Evolutionary conservation across 495 filamentous ascomycete species (phyloP), one percentile per base, ranked within the genome.

Genomic region (Cenococcum geophilum): DNA sequence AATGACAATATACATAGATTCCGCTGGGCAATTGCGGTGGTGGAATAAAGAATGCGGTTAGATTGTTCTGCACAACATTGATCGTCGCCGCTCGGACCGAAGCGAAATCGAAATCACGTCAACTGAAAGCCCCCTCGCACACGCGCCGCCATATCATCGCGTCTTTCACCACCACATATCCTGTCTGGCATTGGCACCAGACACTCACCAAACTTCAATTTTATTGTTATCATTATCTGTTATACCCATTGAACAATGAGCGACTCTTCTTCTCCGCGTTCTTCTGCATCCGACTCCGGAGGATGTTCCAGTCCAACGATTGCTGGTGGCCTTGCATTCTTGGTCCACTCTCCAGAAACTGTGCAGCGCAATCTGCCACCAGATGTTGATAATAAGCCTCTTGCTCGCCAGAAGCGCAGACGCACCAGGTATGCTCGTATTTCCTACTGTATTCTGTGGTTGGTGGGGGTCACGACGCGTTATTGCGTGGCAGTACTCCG

Each of bases 271-370:
- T 51, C 43, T 20, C 1, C 22, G 3, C 32, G 1, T 36, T 57
- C 63, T 5, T 60, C 40, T 42, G 0, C 53, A 14, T 43, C 36
- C 23, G 25, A 51, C 25, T 23, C 14, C 37, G 23, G 22, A 57
- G 48, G 56, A 54, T 54, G 56, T 42, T 51, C 35, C 34, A 60
- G 55, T 49, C 49, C 63, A 12, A 56, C 20, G 50, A 18, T 21
- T 52, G 25, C 25, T 16, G 22, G 53, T 32, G 27, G 21, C 53
- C 48, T 82, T 71, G 84, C 85, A 55, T 89, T 89, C 68, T 75
- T 87, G 14, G 82, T 86, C 8, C 84, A 88, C 70, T 87, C 85
- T 9, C 83, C 86, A 65, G 80, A 82, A 43, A 86, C 83, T 32
- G 68, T 89, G 23, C 82, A 80, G 1, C 75, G 82, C 59, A 82